Base-by-base conservation (phyloP, 179 eudicot species). In the Silene vulgaris region DNA sequence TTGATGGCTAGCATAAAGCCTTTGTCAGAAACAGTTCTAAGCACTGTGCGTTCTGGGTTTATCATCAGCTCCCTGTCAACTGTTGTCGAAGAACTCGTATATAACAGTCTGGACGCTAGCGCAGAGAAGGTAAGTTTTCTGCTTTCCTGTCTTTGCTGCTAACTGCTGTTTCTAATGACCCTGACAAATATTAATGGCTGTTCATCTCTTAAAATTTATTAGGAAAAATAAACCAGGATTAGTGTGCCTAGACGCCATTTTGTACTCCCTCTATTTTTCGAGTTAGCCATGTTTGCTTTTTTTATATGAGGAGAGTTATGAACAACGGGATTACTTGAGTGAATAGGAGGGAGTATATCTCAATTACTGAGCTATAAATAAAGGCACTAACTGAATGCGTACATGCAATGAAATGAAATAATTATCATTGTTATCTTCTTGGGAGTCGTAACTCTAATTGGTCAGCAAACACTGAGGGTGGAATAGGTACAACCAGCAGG, bases 61-160 rank as follows among this genome's bases (percentile, higher is more conserved):
- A 82, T 95, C 74, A 74, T 95, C 70, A 83, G 82, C 69, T 90
- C 88, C 79, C 79, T 95, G 77, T 79, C 90, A 7, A 89, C 91
- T 72, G 86, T 90, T 77, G 97, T 95, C 66, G 97, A 92, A 82
- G 99, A 96, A 86, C 90, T 96, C 65, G 80, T 96, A 45, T 90
- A 85, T 79, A 96, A 96, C 85, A 96, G 99, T 75, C 89, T 96
- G 45, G 99, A 96, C 81, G 97, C 99, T 43, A 90, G 93, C 68
- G 90, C 99, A 65, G 87, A 87, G 52, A 90, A 89, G 91, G 99
- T 95, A 0, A 54, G 3, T 20, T 32, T 28, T 59, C 66, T 19
- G 26, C 12, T 69, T 13, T 52, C 43, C 62, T 71, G 20, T 12
- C 4, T 71, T 71, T 77, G 37, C 28, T 57, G 37, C 21, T 71